A percentile compares a stretch with the other conserved stretches of the same genome.
These are phyloP conservation scores for Calamus simplicifolius DNA, from an alignment of 176 grass and related monocot species.

Conservation along the genomic window DNA sequence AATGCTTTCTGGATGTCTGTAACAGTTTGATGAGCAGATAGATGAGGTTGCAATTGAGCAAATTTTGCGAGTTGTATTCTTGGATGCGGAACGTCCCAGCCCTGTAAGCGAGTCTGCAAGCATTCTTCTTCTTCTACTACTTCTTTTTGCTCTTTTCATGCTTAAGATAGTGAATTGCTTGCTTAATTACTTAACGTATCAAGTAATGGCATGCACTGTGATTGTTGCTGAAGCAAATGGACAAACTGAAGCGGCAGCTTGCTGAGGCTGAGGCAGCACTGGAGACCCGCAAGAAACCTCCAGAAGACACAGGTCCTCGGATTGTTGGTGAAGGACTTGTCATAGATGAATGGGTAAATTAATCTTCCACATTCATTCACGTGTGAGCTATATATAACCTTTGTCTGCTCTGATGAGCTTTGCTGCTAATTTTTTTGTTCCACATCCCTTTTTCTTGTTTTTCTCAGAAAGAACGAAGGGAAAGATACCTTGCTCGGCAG, in stretches of 20 bases:
- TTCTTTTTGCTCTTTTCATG: too few relatives aligned
- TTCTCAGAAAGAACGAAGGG: constrained; percentile 90
- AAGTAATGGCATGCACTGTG: too few relatives aligned
- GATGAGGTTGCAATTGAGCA: constrained; percentile 76
- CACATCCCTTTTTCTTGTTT: background rate
- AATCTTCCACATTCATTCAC: background rate
- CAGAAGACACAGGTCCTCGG: constrained; percentile 46
- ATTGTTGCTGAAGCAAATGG: constrained; percentile 67
- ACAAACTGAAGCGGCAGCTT: constrained; percentile 83
- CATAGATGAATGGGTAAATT: constrained; percentile 97
- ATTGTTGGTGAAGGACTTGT: constrained; percentile 92
- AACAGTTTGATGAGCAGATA: constrained; percentile 95
- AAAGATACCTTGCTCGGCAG: constrained; percentile 89
- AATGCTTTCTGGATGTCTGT: background rate
- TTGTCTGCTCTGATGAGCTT: constrained; percentile 12
- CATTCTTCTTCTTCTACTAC: too few relatives aligned
- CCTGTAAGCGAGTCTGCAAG: constrained; percentile 29
- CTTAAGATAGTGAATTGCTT: too few relatives aligned
- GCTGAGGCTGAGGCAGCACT: constrained; percentile 87
- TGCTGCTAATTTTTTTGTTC: constrained; percentile 1
- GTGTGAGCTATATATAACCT: too few relatives aligned
- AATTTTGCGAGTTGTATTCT: constrained; percentile 85
- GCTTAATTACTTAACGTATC: too few relatives aligned
- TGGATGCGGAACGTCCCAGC: constrained; percentile 63
- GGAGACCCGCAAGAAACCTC: constrained; percentile 92